These are phyloP conservation scores for Saccharomycopsis capsularis DNA, from an alignment of 805 yeast genomes.

Conservation along the genomic window DNA sequence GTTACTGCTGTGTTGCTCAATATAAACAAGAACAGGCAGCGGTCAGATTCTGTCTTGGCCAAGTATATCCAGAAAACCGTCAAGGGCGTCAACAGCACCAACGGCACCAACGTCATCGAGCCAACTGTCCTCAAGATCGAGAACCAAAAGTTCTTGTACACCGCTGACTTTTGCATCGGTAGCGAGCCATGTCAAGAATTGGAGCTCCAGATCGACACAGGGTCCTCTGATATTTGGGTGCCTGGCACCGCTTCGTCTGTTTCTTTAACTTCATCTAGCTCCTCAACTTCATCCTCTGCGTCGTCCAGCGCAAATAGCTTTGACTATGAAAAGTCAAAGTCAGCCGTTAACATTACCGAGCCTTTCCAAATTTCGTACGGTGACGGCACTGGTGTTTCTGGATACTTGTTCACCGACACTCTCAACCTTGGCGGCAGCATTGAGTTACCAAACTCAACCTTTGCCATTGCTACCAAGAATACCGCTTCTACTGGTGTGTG, in stretches of 20 bases:
- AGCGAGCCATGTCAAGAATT: conserved; percentile 10
- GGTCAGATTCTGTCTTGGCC: too few species aligned
- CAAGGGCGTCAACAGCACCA: conserved; percentile 1
- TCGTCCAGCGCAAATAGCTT: not conserved
- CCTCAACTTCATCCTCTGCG: conserved; percentile 21
- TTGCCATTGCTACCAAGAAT: conserved; percentile 15
- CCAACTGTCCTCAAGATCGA: conserved; percentile 9
- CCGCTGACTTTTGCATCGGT: conserved; percentile 8
- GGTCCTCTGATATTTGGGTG: conserved; percentile 18
- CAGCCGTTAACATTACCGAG: not conserved
- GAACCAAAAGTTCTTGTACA: conserved; percentile 11
- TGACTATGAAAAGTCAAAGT: not conserved
- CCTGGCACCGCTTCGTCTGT: conserved; percentile 3
- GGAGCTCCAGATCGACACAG: conserved; percentile 16
- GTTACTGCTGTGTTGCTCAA: too few species aligned
- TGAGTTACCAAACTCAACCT: conserved; percentile 4
- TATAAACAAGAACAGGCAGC: too few species aligned
- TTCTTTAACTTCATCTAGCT: not conserved
- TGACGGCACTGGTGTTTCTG: conserved; percentile 10
- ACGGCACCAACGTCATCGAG: not conserved
- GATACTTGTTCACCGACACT: conserved; percentile 7
- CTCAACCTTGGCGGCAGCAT: conserved; percentile 7
- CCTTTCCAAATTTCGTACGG: conserved; percentile 14
- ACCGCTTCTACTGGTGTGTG: conserved; percentile 16
- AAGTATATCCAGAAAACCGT: not conserved